Percentiles rank a stretch among this genome's conserved stretches.
Conservation (phyloP, 1,284 basidiomycete species). For the Schizophyllum commune region DNA sequence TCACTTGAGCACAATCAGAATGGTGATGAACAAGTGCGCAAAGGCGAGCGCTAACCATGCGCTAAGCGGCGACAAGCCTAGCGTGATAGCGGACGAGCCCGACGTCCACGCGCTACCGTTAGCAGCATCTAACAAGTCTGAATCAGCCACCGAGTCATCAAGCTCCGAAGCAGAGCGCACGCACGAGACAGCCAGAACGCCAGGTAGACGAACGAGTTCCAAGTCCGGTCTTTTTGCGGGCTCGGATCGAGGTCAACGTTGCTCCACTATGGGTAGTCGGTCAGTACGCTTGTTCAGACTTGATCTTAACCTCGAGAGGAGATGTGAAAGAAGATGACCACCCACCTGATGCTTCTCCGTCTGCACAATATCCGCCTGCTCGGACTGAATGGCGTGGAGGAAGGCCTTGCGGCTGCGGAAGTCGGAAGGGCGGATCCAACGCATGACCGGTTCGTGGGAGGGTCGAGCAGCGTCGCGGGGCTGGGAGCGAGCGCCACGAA, state of each 20-base stretch:
- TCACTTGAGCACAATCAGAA: not conserved
- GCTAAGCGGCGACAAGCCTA: not conserved
- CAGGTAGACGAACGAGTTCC: not conserved
- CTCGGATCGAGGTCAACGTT: not conserved
- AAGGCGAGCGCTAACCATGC: not conserved
- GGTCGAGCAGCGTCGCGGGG: not conserved
- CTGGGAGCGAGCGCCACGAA: not conserved
- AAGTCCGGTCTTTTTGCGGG: not conserved
- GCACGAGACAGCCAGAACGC: not conserved
- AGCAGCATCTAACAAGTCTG: not conserved
- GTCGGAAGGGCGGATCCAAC: not conserved
- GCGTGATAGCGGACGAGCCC: not conserved
- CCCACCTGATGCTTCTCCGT: not conserved
- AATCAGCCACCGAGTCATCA: no score
- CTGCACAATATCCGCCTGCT: not conserved
- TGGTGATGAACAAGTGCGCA: not conserved
- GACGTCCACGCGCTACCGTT: not conserved
- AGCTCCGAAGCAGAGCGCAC: not conserved
- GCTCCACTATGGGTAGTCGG: not conserved
- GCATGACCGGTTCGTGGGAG: not conserved
- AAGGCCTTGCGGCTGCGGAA: not conserved
- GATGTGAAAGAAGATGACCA: not conserved
- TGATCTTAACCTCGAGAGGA: no score
- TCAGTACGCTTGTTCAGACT: not conserved
- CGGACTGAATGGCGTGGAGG: not conserved